These are phyloP conservation scores for Pichia heedii DNA, from an alignment of 805 yeast genomes.

Conservation along the genomic window DNA sequence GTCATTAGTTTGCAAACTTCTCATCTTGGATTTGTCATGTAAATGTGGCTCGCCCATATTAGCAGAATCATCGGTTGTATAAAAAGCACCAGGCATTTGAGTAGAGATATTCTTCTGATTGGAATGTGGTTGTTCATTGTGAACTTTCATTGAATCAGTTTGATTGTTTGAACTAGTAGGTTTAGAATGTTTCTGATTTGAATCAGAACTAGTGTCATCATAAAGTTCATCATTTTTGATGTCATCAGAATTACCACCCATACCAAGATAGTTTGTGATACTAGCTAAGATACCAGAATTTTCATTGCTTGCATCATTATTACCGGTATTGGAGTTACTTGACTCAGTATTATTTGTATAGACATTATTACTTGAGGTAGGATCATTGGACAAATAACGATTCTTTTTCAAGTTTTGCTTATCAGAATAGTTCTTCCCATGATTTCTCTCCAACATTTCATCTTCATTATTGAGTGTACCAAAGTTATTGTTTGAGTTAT, in stretches of 20 bases:
- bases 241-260: not conserved
- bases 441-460: too few species aligned
- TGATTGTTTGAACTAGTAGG: too few species aligned
- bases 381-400: too few species aligned
- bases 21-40: not conserved
- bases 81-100: not conserved
- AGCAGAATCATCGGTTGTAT: not conserved
- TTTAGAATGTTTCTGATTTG: too few species aligned
- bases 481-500: too few species aligned
- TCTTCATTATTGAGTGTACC: too few species aligned
- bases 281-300: constrained; percentile 2
- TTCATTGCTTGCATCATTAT: not conserved
- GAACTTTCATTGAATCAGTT: not conserved
- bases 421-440: too few species aligned
- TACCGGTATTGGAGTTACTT: not conserved
- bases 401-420: too few species aligned
- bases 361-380: too few species aligned
- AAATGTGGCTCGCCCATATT: not conserved
- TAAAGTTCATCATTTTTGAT: not conserved
- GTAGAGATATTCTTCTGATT: not conserved
- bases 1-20: too few species aligned
- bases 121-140: not conserved
- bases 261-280: constrained; percentile 8
- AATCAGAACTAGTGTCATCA: not conserved
- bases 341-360: too few species aligned